Evolutionary conservation across 2,329 filamentous ascomycete genomes (phyloP).

Genomic region (Alternaria arbusti): DNA sequence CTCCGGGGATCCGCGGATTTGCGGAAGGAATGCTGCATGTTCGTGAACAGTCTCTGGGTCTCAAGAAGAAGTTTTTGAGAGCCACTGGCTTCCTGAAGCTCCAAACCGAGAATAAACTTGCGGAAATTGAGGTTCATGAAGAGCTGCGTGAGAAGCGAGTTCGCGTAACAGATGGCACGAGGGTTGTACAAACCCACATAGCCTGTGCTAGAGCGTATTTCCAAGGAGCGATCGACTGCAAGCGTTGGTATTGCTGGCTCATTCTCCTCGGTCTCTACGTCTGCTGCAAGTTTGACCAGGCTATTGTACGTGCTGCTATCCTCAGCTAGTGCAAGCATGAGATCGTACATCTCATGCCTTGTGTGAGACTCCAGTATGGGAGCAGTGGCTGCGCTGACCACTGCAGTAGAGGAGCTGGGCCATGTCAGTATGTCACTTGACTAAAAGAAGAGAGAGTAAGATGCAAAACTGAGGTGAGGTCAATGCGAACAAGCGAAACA

Average conservation of each 20-base stretch:
- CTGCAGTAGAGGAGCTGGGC: slow-evolving; percentile 9
- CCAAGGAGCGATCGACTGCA: slow-evolving; percentile 66
- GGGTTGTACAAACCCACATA: slow-evolving; percentile 92
- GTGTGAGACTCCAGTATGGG: slow-evolving; percentile 47
- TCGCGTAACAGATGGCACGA: slow-evolving; percentile 96
- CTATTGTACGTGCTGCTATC: slow-evolving; percentile 35
- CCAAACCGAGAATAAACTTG: slow-evolving; percentile 72
- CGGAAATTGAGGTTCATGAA: slow-evolving; percentile 95
- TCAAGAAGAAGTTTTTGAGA: slow-evolving; percentile 74
- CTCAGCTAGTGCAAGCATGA: slow-evolving; percentile 42
- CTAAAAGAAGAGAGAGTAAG: neutral
- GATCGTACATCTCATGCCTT: slow-evolving; percentile 47
- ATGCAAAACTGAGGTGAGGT: neutral
- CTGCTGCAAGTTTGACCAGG: slow-evolving; percentile 36
- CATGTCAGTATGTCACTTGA: slow-evolving; percentile 2
- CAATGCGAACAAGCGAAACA: neutral
- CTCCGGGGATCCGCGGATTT: slow-evolving; percentile 75
- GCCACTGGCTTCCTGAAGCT: slow-evolving; percentile 60
- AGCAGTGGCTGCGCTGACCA: slow-evolving; percentile 19
- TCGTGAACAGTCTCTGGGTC: slow-evolving; percentile 81
- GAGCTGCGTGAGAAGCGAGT: slow-evolving; percentile 90
- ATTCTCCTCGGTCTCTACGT: slow-evolving; percentile 24
- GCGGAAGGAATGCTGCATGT: slow-evolving; percentile 81
- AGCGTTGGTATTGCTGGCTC: slow-evolving; percentile 66
- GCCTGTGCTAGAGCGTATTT: slow-evolving; percentile 76